Evolutionary conservation across 192 early-diverging fungal species (phyloP), one percentile per base, ranked within the genome.

Genomic region (Backusella australiensis): DNA sequence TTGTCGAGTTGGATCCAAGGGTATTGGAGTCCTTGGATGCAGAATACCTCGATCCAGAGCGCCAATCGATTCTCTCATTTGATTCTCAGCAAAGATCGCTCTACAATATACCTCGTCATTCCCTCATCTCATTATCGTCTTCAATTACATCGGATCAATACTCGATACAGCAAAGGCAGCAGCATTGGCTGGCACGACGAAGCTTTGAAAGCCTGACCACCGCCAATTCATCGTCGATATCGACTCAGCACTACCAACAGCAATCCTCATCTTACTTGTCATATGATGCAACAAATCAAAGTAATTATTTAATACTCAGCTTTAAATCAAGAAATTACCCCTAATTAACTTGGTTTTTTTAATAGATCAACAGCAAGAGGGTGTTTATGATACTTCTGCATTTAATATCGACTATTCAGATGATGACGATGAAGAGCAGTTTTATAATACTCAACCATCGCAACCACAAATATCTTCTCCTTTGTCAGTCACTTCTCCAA

Each of bases 1-100:
- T 90, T 75, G 82, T 83, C 17, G 82, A 83, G 69, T 66, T 83
- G 9, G 82, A 83, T 67, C 82, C 82, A 6, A 73, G 79, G 23
- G 82, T 83, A 52, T 52, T 83, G 38, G 79, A 79, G 23, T 79
- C 78, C 6, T 44, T 83, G 8, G 82, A 83, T 74, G 72, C 76
- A 21, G 76, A 63, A 29, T 63, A 63, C 23, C 23, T 29, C 56
- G 56, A 63, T 49, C 42, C 42, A 17, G 69, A 78, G 14, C 56
- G 7, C 0, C 56, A 63, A 9, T 63, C 56, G 0, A 29, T 63
- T 11, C 3, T 63, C 1, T 63, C 56, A 0, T 63, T 63, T 23
- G 56, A 63, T 29, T 63, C 56, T 29, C 56, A 29, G 26, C 56
- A 63, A 63, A 23, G n/a, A 23, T 63, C 21, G 23, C 4, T 29